Conservation (phyloP, 768 basidiomycete genomes). For the Calocybe gangraenosa region DNA sequence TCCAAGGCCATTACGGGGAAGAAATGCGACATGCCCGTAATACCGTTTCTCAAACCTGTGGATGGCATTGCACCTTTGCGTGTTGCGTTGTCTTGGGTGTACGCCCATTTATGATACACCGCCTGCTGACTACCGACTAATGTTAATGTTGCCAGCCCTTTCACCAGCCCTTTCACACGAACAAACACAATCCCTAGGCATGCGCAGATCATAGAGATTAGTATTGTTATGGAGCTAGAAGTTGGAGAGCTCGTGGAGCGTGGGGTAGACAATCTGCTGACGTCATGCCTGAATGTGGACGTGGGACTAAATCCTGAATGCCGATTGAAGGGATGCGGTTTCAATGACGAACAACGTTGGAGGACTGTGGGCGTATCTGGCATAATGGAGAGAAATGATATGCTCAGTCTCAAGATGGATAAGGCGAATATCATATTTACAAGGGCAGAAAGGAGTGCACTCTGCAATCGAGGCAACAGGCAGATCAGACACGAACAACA, state of each 20-base stretch:
- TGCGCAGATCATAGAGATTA: slow-evolving; percentile 16
- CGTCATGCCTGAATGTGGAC: background rate
- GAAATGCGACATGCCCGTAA: background rate
- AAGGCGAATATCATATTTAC: slow-evolving; percentile 35
- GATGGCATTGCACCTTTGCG: slow-evolving; percentile 57
- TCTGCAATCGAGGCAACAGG: slow-evolving; percentile 6
- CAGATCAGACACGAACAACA: slow-evolving; percentile 7
- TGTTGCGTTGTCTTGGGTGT: slow-evolving; percentile 69
- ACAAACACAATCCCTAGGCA: slow-evolving; percentile 11
- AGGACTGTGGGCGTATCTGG: background rate
- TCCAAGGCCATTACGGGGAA: background rate
- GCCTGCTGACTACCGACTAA: too few relatives aligned
- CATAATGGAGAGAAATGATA: background rate
- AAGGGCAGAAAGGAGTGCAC: slow-evolving; percentile 32
- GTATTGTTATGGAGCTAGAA: slow-evolving; percentile 10
- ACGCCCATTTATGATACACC: too few relatives aligned
- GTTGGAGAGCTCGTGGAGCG: background rate
- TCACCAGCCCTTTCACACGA: slow-evolving; percentile 40
- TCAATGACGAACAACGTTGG: slow-evolving; percentile 7
- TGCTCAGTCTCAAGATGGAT: slow-evolving; percentile 10
- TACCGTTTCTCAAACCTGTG: slow-evolving; percentile 44
- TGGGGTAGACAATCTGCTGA: slow-evolving; percentile 3
- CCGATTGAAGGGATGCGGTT: background rate
- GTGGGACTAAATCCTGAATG: background rate
- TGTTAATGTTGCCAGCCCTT: background rate